Base-by-base conservation (phyloP, 257 asterid species). In the Petrea volubilis region DNA sequence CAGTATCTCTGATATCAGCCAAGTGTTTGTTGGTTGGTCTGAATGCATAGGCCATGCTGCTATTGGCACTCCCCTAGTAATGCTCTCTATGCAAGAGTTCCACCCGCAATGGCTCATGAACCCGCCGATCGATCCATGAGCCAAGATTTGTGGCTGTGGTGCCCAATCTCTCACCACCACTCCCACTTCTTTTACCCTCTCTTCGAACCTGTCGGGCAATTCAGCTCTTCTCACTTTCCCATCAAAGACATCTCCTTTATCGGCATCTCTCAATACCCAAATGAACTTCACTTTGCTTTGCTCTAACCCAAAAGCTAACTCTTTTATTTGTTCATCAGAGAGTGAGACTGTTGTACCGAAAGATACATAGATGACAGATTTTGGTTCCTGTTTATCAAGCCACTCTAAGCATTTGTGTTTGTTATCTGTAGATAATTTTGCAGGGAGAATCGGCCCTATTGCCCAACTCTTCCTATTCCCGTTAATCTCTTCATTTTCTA, bases 21-120 rank as follows among this genome's bases (percentile, higher is more conserved):
- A 20, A 2, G 72, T 10, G 61, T 83, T 83, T 6, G 58, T 65
- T 1, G 88, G 88, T 28, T 83, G 88, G 29, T 83, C 88, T 3
- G 85, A 80, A 29, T 80, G 85, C 85, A 83, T 80, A 0, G 85
- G 85, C 88, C 88, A 83, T 6, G 88, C 79, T 14, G 83, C 85
- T 2, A 80, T 60, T 5, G 88, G 75, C 71, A 80, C 85, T 7
- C 88, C 88, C 74, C 40, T 60, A 2, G 78, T 50, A 17, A 83
- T 61, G 31, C 88, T 80, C 57, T 77, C 87, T 1, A 75, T n/a
- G n/a, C n/a, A n/a, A n/a, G n/a, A n/a, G n/a, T n/a, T n/a, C n/a
- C n/a, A n/a, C n/a, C n/a, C n/a, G 18, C 87, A 79, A 12, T 82
- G 87, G 51, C 82, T 74, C 77, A 79, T 27, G 58, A 83, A 83